Percentiles rank a stretch among this genome's conserved stretches.
These are phyloP conservation scores for Rhizopus arrhizus DNA, from an alignment of 371 early-diverging fungal genomes.

Conservation along the genomic window DNA sequence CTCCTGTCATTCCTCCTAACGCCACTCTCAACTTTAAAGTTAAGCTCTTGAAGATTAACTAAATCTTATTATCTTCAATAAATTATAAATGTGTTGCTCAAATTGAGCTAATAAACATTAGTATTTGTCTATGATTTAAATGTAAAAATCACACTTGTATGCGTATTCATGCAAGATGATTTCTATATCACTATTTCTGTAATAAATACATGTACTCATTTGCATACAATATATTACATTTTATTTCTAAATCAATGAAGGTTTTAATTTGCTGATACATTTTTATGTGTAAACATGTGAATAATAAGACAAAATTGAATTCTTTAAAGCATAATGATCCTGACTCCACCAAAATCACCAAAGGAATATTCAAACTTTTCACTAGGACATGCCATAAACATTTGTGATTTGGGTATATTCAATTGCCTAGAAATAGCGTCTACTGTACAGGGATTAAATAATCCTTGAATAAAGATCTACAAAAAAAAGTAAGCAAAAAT, in stretches of 20 bases:
- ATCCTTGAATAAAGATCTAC: constrained; percentile 48
- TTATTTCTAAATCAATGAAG: neutral
- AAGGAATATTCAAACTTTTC: constrained; percentile 36
- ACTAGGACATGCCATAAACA: constrained; percentile 56
- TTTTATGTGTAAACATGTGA: neutral
- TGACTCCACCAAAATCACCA: constrained; percentile 49
- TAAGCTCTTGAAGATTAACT: constrained; percentile 85
- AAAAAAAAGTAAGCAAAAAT: neutral
- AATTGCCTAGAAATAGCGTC: constrained; percentile 49
- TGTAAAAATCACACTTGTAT: no score
- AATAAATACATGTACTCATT: no score
- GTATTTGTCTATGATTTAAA: no score
- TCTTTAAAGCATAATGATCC: constrained; percentile 49
- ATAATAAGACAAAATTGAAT: no score
- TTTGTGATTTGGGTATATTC: constrained; percentile 43
- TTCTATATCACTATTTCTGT: neutral
- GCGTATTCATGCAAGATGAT: neutral
- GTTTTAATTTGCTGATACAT: neutral
- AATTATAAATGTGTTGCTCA: neutral
- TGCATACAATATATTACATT: no score
- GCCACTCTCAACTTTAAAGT: constrained; percentile 82
- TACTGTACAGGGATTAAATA: constrained; percentile 48
- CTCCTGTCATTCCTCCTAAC: constrained; percentile 79
- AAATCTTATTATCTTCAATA: constrained; percentile 26
- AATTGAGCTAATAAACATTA: no score